Base-by-base conservation (phyloP, 176 grass and related monocot species). In the Ensete glaucum region DNA sequence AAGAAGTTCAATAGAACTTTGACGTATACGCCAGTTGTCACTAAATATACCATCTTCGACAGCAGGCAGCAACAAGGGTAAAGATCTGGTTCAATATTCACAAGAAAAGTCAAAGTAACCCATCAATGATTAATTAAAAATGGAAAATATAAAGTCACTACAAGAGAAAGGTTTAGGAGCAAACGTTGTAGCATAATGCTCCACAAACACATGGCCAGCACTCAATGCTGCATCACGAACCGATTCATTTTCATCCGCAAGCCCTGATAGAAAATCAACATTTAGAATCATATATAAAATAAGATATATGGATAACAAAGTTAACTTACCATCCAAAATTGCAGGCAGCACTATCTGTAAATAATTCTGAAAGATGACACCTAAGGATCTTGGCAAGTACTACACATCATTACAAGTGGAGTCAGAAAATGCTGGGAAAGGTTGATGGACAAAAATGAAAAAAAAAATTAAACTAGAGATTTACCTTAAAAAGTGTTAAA, bases 201-300 rank as follows among this genome's bases (percentile, higher is more conserved):
- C 90, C 79, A 98, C 94, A 83, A 98, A 91, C 54, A 98, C 88
- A 84, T 93, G 94, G 72, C 94, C 94, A 72, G 94, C 94, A 87
- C 88, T 89, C 71, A 98, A 90, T 55, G 94, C 94, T 53, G 94
- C 88, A 82, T 98, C 90, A 66, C 90, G 90, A 68, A 98, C 94
- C 91, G 88, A 93, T 81, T 98, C 94, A 73, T 98, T 93, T 79
- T 98, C 94, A 79, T 98, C 94, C 80, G 90, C 90, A 93, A 98
- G 94, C 20, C 94, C 94, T 98, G 63, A 62, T 54, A 76, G 60
- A 71, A 17, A 82, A 70, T 75, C 67, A 81, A 50, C 63, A 50
- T 54, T 81, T 79, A 73, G 84, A 75, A 80, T 51, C 60, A 71
- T 73, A 50, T 57, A 79, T 63, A 56, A 82, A 52, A 67, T 9